phyloP scores from a whole-genome alignment of 2,329 filamentous ascomycete genomes.

The Nemania sp. region DNA sequence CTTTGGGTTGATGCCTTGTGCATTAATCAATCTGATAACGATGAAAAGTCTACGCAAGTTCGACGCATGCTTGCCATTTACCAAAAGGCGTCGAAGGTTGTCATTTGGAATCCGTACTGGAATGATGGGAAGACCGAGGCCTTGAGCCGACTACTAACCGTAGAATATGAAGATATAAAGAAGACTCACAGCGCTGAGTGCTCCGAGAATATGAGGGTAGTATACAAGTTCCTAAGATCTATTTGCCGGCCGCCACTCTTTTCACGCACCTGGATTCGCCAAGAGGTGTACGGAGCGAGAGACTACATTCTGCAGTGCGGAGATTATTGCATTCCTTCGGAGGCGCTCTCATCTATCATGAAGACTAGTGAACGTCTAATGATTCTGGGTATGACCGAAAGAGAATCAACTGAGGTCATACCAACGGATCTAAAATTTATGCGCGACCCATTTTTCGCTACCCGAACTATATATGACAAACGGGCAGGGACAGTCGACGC shows the following conservation, averaged over 20 bases:
- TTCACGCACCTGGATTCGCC: background rate
- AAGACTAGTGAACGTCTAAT: background rate
- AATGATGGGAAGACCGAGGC: background rate
- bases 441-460: background rate
- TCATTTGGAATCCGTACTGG: background rate
- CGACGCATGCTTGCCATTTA: background rate
- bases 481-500: background rate
- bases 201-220: background rate
- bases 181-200: background rate
- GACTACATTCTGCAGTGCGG: background rate
- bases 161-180: background rate
- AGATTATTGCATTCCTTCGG: background rate
- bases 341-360: background rate
- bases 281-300: background rate
- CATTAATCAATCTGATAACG: background rate
- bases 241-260: background rate
- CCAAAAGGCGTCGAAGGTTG: background rate
- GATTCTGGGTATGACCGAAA: background rate
- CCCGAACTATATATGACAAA: background rate
- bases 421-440: background rate
- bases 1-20: slow-evolving; percentile 2
- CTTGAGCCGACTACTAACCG: background rate
- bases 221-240: background rate
- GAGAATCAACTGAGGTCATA: background rate
- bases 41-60: slow-evolving; percentile 1